A percentile compares a stretch with the other conserved stretches of the same genome.
Conservation (phyloP, 352 stramenopile species). For the Phytophthora colocasiae region DNA sequence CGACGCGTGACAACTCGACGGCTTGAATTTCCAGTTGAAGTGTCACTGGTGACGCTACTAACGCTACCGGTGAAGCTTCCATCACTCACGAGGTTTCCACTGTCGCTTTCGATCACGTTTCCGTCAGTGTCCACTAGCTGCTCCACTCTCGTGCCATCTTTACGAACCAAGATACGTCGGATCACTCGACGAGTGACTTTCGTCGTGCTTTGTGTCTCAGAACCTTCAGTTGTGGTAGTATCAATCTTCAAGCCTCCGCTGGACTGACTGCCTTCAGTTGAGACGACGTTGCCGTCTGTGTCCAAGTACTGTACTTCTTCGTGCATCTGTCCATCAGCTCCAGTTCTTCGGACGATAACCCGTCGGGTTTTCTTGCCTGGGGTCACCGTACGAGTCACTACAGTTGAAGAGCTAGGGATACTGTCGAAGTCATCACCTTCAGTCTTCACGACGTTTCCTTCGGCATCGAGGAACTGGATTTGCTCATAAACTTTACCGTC, state of each 20-base stretch:
- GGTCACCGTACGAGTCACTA: constrained; percentile 18
- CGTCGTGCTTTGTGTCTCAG: not conserved
- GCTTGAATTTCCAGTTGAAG: constrained; percentile 18
- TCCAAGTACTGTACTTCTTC: constrained; percentile 39
- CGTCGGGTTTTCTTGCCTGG: constrained; percentile 31
- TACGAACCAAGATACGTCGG: constrained; percentile 22
- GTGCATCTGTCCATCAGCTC: constrained; percentile 21
- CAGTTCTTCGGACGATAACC: constrained; percentile 29
- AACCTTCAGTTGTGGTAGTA: constrained; percentile 8
- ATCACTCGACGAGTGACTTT: constrained; percentile 29
- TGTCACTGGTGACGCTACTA: constrained; percentile 33
- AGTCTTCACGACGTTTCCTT: constrained; percentile 18
- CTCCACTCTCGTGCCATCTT: constrained; percentile 24
- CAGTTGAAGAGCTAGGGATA: constrained; percentile 7
- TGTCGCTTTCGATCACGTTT: constrained; percentile 14
- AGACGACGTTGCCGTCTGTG: constrained; percentile 24
- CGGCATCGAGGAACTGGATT: constrained; percentile 1
- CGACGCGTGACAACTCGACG: constrained; percentile 34
- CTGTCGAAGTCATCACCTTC: constrained; percentile 9
- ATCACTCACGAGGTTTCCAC: constrained; percentile 4
- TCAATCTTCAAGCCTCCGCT: constrained; percentile 12
- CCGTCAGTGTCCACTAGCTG: constrained; percentile 27
- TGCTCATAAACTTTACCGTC: not conserved
- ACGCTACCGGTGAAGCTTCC: constrained; percentile 31
- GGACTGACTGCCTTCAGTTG: too few relatives aligned